Evolutionary conservation across 306 rosid species (phyloP), one percentile per base, ranked within the genome.

Genomic region (Lithocarpus polystachyus): DNA sequence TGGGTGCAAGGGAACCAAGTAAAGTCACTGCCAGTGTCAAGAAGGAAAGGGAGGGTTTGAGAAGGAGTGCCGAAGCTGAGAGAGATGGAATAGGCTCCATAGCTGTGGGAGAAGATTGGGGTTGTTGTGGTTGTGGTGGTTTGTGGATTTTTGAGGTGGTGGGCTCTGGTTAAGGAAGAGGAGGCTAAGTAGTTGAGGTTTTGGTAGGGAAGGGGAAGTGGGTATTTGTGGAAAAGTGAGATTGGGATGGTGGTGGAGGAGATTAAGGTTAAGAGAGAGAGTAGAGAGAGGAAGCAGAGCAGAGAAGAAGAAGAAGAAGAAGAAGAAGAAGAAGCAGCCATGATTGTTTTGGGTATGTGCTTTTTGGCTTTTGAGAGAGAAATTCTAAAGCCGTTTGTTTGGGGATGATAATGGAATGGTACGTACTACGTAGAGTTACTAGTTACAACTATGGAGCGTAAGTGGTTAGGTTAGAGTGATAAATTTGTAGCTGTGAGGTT

Each of bases 141-240:
- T 11, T 12, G 67, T 6, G 67, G 67, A 24, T 24, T 4, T 56
- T 35, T 65, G 43, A 24, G 24, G 56, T 60, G 4, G 19, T 2
- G 26, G 65, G 72, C 52, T 73, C 29, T 73, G 75, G 82, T 68
- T 3, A 73, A 11, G 82, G 85, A 65, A 57, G 70, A 45, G 80
- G 77, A 55, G 22, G 29, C 51, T 13, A 12, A 2, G 57, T 24
- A 8, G 75, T 72, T 17, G 43, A 74, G 1, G 61, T 13, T 53
- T 55, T 37, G 20, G 56, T 37, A 10, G 24, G 68, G 60, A 19
- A 81, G 1, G 56, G 73, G 79, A 84, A 23, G 69, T 1, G 6
- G 28, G 61, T 23, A 59, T 14, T 76, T 29, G 10, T 11, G 23
- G 74, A 59, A 62, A 65, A 0, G 20, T 56, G 75, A 12, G 9